Evolutionary conservation across 768 basidiomycete species (phyloP).

Genomic region (Rhizopogon sp.): DNA sequence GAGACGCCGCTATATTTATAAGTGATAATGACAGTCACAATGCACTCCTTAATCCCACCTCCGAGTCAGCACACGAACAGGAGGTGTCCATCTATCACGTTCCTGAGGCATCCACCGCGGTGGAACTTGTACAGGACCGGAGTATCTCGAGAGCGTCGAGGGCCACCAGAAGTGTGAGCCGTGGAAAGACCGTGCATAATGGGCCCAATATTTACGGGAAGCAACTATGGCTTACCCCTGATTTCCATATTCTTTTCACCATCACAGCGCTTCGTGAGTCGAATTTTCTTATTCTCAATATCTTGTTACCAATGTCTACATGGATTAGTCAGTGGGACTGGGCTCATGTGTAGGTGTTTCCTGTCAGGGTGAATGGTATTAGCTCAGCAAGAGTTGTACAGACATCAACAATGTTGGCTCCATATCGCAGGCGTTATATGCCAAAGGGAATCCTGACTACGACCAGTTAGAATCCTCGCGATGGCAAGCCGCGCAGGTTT

Average conservation of each 20-base stretch:
- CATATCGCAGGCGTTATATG: conserved; percentile 65
- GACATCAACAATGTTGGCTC: conserved; percentile 88
- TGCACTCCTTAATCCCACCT: conserved; percentile 12
- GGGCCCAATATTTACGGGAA: conserved; percentile 50
- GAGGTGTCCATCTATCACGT: conserved; percentile 18
- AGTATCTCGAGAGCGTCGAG: background rate
- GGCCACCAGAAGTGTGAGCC: background rate
- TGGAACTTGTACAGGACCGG: conserved; percentile 18
- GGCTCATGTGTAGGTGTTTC: conserved; percentile 60
- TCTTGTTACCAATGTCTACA: background rate
- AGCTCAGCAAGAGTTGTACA: conserved; percentile 18
- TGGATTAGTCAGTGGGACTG: conserved; percentile 60
- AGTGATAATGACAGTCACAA: conserved; percentile 21
- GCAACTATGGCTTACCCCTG: conserved; percentile 42
- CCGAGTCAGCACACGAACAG: conserved; percentile 10
- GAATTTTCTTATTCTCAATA: background rate
- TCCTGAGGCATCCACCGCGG: conserved; percentile 8
- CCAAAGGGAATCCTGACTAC: conserved; percentile 54
- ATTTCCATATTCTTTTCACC: conserved; percentile 61
- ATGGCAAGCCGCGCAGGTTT: conserved; percentile 85
- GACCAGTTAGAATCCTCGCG: conserved; percentile 62
- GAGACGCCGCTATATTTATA: conserved; percentile 18
- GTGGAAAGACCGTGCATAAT: conserved; percentile 12
- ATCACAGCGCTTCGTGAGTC: conserved; percentile 55
- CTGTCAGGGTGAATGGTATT: background rate